Base-by-base conservation (phyloP, 1,284 basidiomycete species). In the Volvariella surrecta region DNA sequence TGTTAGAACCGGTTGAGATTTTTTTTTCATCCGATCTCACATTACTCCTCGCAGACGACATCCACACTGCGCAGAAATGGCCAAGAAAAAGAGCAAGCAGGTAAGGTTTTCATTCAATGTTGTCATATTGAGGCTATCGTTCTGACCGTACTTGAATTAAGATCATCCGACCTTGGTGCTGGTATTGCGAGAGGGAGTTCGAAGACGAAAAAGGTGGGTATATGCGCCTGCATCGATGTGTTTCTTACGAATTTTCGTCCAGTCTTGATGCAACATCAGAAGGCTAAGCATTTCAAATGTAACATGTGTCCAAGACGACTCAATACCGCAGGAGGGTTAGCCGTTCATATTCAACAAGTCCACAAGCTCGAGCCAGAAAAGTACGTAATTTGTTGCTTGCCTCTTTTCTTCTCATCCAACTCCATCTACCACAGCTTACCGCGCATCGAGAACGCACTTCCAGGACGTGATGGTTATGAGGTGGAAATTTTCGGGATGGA, bases 401-500 rank as follows among this genome's bases (percentile, higher is more conserved):
- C 30, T n/a, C 43, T 35, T 7, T 42, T 18, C 31, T 21, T 51
- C 41, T 46, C 43, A 46, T 46, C 50, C 32, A 45, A 32, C 45
- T 46, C 39, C 17, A 3, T 45, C 2, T 42, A n/a, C n/a, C n/a
- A n/a, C n/a, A 86, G 82, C 49, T 67, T 84, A 20, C 80, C 72
- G 40, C 90, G 92, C 20, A 89, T 99, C 24, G 94, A 97, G 46
- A 99, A 98, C 61, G 94, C 95, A 0, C 70, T 99, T 0, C 93
- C 94, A 2, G 95, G 93, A 7, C 81, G 96, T 32, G 95, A 97
- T 64, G 92, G 94, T 1, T 98, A 98, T 58, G 95, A 98, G 60
- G 87, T 99, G 42, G 96, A 99, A 64, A 99, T 99, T 46, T 99
- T 98, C 57, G 95, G 96, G 19, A 99, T 99, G 96, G 94, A 95